Conservation (phyloP, 1,284 basidiomycete species). For the Puccinia horiana region DNA sequence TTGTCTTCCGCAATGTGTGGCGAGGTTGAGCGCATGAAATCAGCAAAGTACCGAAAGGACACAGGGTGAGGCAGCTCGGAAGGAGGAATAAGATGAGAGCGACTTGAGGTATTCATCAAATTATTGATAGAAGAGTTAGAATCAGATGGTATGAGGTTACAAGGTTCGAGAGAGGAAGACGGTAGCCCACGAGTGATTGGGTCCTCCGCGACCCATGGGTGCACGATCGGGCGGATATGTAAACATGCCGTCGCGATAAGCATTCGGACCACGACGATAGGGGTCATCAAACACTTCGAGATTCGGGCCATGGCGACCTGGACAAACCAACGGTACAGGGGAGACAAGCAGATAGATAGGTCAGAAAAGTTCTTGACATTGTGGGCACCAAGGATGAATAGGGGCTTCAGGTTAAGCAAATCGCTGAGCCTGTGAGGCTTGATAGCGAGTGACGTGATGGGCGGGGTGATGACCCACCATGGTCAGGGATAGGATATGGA, state of each 20-base stretch:
- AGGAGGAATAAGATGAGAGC: constrained; percentile 52
- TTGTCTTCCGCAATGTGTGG: constrained; percentile 50
- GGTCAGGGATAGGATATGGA: constrained; percentile 28
- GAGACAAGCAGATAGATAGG: not conserved
- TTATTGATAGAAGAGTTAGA: not conserved
- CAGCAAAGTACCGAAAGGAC: constrained; percentile 54
- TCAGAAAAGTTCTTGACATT: not conserved
- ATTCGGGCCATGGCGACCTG: constrained; percentile 23
- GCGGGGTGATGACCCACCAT: constrained; percentile 30
- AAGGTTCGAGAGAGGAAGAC: not conserved
- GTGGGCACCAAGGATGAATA: not conserved
- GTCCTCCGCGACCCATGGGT: not conserved
- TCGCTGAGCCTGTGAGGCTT: not conserved
- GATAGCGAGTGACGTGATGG: not conserved
- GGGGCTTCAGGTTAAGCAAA: not conserved
- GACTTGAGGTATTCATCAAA: constrained; percentile 39
- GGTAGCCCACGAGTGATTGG: constrained; percentile 21
- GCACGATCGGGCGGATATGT: constrained; percentile 25
- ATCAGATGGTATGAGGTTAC: not conserved
- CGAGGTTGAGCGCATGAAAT: constrained; percentile 52
- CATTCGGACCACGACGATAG: constrained; percentile 43
- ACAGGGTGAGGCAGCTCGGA: constrained; percentile 53
- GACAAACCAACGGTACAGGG: constrained; percentile 7
- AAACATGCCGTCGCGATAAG: constrained; percentile 42
- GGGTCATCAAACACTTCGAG: constrained; percentile 36